phyloP scores from a whole-genome alignment of 768 basidiomycete species.

The Tulasnella sp. region DNA sequence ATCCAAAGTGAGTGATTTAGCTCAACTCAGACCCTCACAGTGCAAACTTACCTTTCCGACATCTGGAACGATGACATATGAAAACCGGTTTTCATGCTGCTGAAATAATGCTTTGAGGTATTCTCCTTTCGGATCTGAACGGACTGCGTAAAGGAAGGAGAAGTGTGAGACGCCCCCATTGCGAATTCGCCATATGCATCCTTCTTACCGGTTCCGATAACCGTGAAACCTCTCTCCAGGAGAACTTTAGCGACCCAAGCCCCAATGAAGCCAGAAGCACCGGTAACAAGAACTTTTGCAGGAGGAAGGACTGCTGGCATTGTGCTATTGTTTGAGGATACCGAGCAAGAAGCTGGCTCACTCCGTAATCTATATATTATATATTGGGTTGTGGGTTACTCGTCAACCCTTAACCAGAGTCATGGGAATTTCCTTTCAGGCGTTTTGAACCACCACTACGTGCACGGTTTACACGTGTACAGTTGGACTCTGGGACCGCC shows the following conservation, averaged over 20 bases:
- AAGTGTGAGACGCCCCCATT: too few relatives aligned
- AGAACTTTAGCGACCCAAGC: constrained; percentile 34
- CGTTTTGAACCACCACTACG: too few relatives aligned
- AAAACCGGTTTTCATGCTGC: constrained; percentile 35
- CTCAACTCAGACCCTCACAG: background rate
- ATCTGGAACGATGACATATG: constrained; percentile 33
- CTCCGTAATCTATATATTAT: too few relatives aligned
- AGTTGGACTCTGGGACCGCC: too few relatives aligned
- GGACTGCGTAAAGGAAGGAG: constrained; percentile 49
- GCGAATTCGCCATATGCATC: too few relatives aligned
- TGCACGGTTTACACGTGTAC: too few relatives aligned
- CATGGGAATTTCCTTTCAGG: too few relatives aligned
- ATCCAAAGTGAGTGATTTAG: constrained; percentile 25
- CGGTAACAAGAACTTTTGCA: constrained; percentile 36
- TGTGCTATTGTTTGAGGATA: too few relatives aligned
- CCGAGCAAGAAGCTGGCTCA: too few relatives aligned
- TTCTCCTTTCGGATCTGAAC: constrained; percentile 61
- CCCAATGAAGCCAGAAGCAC: constrained; percentile 36
- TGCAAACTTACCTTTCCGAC: constrained; percentile 46
- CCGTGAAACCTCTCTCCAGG: constrained; percentile 34
- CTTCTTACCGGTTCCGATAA: constrained; percentile 32
- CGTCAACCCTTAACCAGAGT: too few relatives aligned
- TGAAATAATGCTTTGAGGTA: constrained; percentile 61
- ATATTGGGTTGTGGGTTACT: too few relatives aligned
- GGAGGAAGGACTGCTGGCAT: too few relatives aligned